Evolutionary conservation across 1,284 basidiomycete species (phyloP).

Genomic region (Tilletia setariae): DNA sequence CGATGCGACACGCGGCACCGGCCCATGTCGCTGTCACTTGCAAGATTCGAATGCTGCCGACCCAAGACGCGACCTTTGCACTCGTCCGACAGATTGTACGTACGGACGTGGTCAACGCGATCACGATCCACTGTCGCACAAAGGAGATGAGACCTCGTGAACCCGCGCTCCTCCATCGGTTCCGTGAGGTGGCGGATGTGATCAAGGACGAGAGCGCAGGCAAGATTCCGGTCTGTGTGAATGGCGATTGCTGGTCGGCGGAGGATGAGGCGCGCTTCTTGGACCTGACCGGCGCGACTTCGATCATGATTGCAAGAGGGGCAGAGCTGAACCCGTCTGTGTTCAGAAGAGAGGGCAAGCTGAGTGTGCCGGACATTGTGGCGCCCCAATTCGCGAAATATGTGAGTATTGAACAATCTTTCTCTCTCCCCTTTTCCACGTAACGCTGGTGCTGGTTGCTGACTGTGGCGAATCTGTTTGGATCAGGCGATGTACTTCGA

Average conservation of each 20-base stretch:
- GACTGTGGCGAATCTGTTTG: conserved; percentile 59
- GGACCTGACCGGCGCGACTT: conserved; percentile 68
- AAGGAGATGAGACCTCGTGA: conserved; percentile 85
- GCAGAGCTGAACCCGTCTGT: conserved; percentile 89
- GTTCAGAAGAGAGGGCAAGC: conserved; percentile 62
- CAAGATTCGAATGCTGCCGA: conserved; percentile 86
- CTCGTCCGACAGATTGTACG: conserved; percentile 80
- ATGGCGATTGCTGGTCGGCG: conserved; percentile 83
- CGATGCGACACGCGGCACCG: conserved; percentile 59
- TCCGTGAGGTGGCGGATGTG: conserved; percentile 73
- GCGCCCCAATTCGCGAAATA: conserved; percentile 24
- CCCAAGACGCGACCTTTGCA: conserved; percentile 77
- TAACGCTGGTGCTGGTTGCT: conserved; percentile 26
- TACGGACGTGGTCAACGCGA: conserved; percentile 74
- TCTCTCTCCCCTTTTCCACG: conserved; percentile 24
- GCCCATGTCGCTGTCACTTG: conserved; percentile 55
- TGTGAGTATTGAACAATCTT: not conserved
- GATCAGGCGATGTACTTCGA: conserved; percentile 56
- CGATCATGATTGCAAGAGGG: conserved; percentile 91
- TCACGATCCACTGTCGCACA: conserved; percentile 95
- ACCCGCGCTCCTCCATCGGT: conserved; percentile 71
- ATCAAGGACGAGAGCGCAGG: conserved; percentile 58
- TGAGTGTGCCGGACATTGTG: conserved; percentile 38
- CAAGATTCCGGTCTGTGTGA: conserved; percentile 80
- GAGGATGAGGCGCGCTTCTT: conserved; percentile 75